phyloP scores from a whole-genome alignment of 148 eudicot species.

The Vaccinium darrowii region DNA sequence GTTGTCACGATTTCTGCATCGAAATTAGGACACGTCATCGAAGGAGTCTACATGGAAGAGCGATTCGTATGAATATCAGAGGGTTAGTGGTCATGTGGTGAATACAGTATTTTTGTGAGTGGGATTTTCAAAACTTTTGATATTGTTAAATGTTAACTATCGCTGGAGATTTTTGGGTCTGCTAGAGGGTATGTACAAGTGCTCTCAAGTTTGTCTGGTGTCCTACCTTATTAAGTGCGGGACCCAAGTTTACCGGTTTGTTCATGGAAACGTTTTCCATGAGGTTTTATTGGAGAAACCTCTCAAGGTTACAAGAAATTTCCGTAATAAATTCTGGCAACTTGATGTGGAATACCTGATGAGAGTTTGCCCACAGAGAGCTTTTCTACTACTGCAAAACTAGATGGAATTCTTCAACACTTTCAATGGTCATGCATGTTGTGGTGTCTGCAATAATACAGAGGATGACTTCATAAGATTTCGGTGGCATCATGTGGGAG shows the following conservation, averaged over 20 bases:
- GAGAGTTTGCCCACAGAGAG: not conserved
- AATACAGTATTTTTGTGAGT: not conserved
- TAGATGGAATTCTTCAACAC: not conserved
- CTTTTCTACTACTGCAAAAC: not conserved
- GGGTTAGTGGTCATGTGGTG: not conserved
- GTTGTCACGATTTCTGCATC: not conserved
- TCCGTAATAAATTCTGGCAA: not conserved
- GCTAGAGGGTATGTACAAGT: not conserved
- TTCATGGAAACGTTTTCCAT: not conserved
- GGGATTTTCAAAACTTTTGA: not conserved
- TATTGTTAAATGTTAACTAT: not conserved
- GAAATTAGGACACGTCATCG: not conserved
- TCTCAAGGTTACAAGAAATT: not conserved
- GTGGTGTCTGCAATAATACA: not conserved
- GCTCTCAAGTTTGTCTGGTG: not conserved
- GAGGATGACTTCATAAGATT: not conserved
- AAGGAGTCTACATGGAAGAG: not conserved
- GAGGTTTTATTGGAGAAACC: constrained; percentile 2
- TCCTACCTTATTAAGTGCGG: not conserved
- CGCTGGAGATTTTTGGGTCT: not conserved
- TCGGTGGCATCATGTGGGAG: too few species aligned
- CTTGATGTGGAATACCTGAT: not conserved
- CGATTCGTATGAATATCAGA: not conserved
- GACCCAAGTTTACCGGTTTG: not conserved
- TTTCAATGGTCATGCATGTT: not conserved